Percentiles rank a stretch among this genome's conserved stretches.
Conservation (phyloP, 208 protist genomes). For the Trypanosoma mega region DNA sequence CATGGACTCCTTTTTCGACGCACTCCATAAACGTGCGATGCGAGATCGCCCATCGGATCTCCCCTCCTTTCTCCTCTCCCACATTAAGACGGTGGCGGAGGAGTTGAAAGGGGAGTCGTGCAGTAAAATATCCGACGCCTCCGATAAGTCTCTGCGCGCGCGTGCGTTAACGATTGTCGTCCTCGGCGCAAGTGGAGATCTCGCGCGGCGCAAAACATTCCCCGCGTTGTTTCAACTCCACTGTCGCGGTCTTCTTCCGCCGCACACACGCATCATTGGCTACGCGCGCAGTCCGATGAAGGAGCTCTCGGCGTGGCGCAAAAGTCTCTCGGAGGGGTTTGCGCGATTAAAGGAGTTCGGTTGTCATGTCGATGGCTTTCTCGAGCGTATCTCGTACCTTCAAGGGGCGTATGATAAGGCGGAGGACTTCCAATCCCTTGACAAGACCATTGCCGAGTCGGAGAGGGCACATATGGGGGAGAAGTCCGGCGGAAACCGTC, state of each 20-base stretch:
- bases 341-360: constrained; percentile 33
- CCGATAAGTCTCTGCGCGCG: constrained; percentile 44
- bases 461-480: constrained; percentile 51
- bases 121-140: constrained; percentile 49
- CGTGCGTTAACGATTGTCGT: constrained; percentile 80
- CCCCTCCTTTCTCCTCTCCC: constrained; percentile 42
- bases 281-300: constrained; percentile 86
- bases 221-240: constrained; percentile 91
- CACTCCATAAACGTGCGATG: constrained; percentile 49
- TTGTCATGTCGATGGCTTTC: constrained; percentile 71
- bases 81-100: constrained; percentile 34
- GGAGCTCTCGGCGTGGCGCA: constrained; percentile 69
- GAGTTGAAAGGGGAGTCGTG: constrained; percentile 16
- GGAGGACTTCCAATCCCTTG: constrained; percentile 70
- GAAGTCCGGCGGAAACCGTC: constrained; percentile 62
- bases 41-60: constrained; percentile 56
- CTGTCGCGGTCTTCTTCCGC: constrained; percentile 72
- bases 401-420: constrained; percentile 72
- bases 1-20: constrained; percentile 68
- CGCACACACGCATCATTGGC: constrained; percentile 76
- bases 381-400: constrained; percentile 69
- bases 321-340: constrained; percentile 64
- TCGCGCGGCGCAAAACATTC: constrained; percentile 93
- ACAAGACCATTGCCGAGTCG: constrained; percentile 44
- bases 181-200: constrained; percentile 89